These are phyloP conservation scores for Saussurea involucrata DNA, from an alignment of 129 eudicot species.

Conservation along the genomic window DNA sequence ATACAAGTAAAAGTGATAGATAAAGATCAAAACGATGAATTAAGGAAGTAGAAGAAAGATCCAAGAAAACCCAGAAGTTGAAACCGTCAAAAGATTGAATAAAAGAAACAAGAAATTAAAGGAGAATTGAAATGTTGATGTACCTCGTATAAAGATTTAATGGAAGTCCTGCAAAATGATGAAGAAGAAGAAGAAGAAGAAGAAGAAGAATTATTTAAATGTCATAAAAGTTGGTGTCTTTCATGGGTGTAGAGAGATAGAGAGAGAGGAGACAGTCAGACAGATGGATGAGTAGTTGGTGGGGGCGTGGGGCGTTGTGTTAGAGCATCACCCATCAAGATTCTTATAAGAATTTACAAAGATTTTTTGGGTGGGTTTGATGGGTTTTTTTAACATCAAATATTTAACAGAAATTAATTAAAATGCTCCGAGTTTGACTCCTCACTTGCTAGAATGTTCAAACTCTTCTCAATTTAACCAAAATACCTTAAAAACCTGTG, in stretches of 20 bases:
- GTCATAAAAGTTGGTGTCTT: constrained; percentile 5
- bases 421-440: no score
- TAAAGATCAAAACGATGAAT: constrained; percentile 3
- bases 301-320: background rate
- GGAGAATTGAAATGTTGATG: background rate
- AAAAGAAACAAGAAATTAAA: background rate
- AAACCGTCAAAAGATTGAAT: constrained; percentile 3
- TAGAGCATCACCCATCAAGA: no score
- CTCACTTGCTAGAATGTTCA: no score
- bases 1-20: background rate
- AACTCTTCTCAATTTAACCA: no score
- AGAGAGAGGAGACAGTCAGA: background rate
- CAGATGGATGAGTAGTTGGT: constrained; percentile 9
- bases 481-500: no score
- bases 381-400: no score
- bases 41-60: background rate
- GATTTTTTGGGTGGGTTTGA: no score
- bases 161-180: background rate
- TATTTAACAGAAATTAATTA: no score
- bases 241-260: background rate
- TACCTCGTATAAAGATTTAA: constrained; percentile 5
- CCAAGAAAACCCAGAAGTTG: constrained; percentile 1
- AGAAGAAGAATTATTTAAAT: background rate
- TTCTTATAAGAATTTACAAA: no score
- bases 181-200: background rate